Base-by-base conservation (phyloP, 805 yeast genomes). In the Candida insectalens region DNA sequence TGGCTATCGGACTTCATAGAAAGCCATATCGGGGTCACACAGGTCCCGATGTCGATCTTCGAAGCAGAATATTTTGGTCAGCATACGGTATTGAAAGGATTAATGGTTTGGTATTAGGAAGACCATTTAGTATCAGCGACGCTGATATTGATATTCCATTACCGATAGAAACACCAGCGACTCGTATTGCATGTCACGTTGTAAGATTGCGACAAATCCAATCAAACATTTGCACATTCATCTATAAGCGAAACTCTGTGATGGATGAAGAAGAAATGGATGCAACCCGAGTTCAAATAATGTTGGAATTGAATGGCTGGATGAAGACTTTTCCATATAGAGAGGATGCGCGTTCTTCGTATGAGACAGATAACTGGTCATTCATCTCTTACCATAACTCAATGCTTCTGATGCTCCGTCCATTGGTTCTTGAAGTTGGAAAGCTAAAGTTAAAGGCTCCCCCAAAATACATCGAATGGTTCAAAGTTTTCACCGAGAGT, bases 51-150 rank as follows among this genome's bases (percentile, higher is more conserved):
- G n/a, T n/a, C n/a, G 49, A 55, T 33, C 34, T 55, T 31, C 46
- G 46, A 31, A 42, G 47, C 7, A 37, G 61, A 19, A 42, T 59
- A 5, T 57, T 59, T 35, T 59, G 62, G 62, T 52, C 53, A 36
- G 60, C 60, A 4, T 59, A 56, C 38, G 56, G 60, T 4, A 42
- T 57, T 42, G 62, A 59, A 36, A 36, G 62, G 35, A 50, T 56
- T 27, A 53, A 51, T 30, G 62, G 60, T 1, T 36, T 59, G 12
- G 49, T 56, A 4, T 36, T 59, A 19, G 62, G 63, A 3, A 42
- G 62, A 32, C 65, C 65, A 7, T 59, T 58, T 38, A 50, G 60
- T 12, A 55, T 60, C 12, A 41, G 60, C 5, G 63, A 57, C 35
- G 43, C 43, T 17, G 63, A 57, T 35, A 56, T 60, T 28, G 60